Evolutionary conservation across 495 filamentous ascomycete species (phyloP), one percentile per base, ranked within the genome.

Genomic region (Neurospora tetraspora): DNA sequence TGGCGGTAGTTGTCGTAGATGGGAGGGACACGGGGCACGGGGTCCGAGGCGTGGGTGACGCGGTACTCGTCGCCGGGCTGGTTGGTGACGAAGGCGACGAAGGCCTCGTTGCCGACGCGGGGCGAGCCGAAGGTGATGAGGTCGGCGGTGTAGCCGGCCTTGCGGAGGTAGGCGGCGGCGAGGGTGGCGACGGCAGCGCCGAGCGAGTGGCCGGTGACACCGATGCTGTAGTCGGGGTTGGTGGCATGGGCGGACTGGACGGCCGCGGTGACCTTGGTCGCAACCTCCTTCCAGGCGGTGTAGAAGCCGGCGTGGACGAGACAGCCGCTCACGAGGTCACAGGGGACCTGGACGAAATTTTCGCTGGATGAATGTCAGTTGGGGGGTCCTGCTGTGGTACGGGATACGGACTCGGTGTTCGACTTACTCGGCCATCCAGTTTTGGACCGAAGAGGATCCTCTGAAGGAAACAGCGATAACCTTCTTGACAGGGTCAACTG

Each of bases 391-490:
- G 14, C 2, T 20, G 27, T 37, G 65, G 72, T 77, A 70, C 73
- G 73, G 16, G 23, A 39, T 27, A 70, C 16, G 36, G 16, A 20
- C 39, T 16, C 12, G 59, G 53, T 61, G 73, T 73, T 87, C 83
- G 73, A 87, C 84, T 75, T 86, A 80, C 78, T 95, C 86, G 31
- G 89, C 83, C 70, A 94, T 82, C 87, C 87, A 94, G 79, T 90
- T 94, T 39, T 83, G 82, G 61, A 91, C 34, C 23, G 88, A 89
- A 16, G 83, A 75, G 36, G 86, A 87, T 73, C 93, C 93, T 38
- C 90, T 88, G 83, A 94, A 91, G 18, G 90, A 85, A 53, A 93
- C 80, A 39, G 94, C 86, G 65, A 94, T 89, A 16, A 88, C 74
- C 27, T 83, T 72, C 75, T 88, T 89, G 37, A 86, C 89, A 31